These are phyloP conservation scores for Phytophthora pinifolia DNA, from an alignment of 352 stramenopile genomes.

Conservation along the genomic window DNA sequence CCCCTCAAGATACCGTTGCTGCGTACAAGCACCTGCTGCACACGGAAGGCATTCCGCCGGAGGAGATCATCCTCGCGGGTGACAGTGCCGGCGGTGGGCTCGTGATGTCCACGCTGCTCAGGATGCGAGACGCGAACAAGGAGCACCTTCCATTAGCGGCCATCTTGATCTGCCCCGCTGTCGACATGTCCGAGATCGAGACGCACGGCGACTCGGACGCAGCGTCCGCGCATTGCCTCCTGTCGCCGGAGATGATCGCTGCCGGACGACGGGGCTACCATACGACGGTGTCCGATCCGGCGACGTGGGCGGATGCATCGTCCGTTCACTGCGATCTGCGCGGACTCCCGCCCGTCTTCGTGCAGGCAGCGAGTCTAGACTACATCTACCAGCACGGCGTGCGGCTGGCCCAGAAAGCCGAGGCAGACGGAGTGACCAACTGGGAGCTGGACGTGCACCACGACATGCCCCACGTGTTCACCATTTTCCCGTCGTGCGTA, in stretches of 20 bases:
- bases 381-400: constrained; percentile 41
- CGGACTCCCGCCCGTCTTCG: constrained; percentile 41
- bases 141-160: constrained; percentile 33
- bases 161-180: constrained; percentile 41
- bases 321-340: constrained; percentile 54
- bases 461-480: constrained; percentile 43
- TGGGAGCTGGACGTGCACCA: constrained; percentile 50
- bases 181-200: constrained; percentile 42
- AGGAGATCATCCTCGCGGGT: constrained; percentile 36
- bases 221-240: constrained; percentile 27
- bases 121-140: constrained; percentile 26
- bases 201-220: constrained; percentile 16
- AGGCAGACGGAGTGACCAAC: constrained; percentile 35
- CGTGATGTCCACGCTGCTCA: constrained; percentile 41
- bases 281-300: constrained; percentile 14
- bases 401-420: constrained; percentile 34
- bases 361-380: constrained; percentile 46
- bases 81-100: constrained; percentile 47
- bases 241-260: constrained; percentile 31
- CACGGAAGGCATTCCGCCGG: constrained; percentile 23
- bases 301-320: constrained; percentile 39
- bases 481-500: constrained; percentile 37
- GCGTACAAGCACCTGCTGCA: constrained; percentile 47
- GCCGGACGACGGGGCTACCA: constrained; percentile 25
- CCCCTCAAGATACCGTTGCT: constrained; percentile 37